Percentiles rank a stretch among this genome's conserved stretches.
Evolutionary conservation across 1,284 basidiomycete genomes (phyloP).

Genomic region (Tylopilus orsonianus): DNA sequence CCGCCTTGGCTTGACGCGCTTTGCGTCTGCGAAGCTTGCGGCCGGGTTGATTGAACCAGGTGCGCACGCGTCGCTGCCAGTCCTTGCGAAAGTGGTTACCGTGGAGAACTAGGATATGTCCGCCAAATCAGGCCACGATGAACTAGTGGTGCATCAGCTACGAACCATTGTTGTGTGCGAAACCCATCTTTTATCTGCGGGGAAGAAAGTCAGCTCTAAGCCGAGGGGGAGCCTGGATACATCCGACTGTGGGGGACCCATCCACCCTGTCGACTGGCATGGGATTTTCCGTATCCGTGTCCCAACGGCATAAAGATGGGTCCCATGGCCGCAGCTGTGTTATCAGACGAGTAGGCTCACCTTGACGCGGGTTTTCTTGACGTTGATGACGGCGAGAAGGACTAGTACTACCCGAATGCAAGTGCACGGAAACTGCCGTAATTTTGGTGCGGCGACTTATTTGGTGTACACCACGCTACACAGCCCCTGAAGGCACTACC

Average conservation of each 20-base stretch:
- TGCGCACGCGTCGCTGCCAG: constrained; percentile 93
- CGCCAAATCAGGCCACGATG: constrained; percentile 13
- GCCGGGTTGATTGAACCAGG: constrained; percentile 99
- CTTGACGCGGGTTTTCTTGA: constrained; percentile 35
- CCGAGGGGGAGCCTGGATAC: constrained; percentile 22
- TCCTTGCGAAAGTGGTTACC: constrained; percentile 99
- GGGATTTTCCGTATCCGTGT: not conserved
- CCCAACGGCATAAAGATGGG: not conserved
- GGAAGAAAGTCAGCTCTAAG: constrained; percentile 17
- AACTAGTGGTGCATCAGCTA: constrained; percentile 12
- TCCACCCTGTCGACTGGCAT: constrained; percentile 21
- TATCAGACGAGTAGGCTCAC: constrained; percentile 22
- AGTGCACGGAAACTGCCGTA: constrained; percentile 26
- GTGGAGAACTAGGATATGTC: constrained; percentile 66
- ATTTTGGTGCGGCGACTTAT: constrained; percentile 28
- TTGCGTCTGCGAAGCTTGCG: constrained; percentile 95
- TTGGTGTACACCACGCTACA: not conserved
- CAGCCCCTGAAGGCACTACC: not conserved
- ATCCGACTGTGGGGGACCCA: constrained; percentile 29
- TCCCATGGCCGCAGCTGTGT: constrained; percentile 11
- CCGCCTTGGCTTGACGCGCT: constrained; percentile 91
- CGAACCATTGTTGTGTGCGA: constrained; percentile 79
- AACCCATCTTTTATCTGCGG: constrained; percentile 64
- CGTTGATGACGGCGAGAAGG: constrained; percentile 27
- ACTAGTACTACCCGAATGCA: not conserved